These are phyloP conservation scores for Lentinula novae-zelandiae DNA, from an alignment of 1,284 basidiomycete genomes.

Conservation along the genomic window DNA sequence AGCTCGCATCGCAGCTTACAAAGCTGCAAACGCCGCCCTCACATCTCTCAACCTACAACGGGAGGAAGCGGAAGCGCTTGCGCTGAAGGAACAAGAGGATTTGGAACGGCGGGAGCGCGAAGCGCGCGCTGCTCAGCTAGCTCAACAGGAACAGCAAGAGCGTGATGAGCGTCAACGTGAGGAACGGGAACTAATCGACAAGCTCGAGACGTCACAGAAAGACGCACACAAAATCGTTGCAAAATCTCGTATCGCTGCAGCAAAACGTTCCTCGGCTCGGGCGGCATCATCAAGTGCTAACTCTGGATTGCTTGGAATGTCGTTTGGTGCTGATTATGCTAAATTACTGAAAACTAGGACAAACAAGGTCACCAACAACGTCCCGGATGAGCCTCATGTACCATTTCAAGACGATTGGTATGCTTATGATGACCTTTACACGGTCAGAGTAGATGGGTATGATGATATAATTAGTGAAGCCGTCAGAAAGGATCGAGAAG, in stretches of 20 bases:
- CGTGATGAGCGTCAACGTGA: constrained; percentile 75
- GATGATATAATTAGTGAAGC: constrained; percentile 72
- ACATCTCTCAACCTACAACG: constrained; percentile 79
- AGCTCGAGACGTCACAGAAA: constrained; percentile 71
- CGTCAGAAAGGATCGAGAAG: constrained; percentile 71
- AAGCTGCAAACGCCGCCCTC: constrained; percentile 74
- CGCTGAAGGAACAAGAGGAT: constrained; percentile 74
- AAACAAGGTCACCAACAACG: constrained; percentile 41
- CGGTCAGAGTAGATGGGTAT: constrained; percentile 50
- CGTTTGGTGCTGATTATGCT: constrained; percentile 27
- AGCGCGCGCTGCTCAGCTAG: constrained; percentile 63
- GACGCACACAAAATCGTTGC: constrained; percentile 68
- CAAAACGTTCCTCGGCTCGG: constrained; percentile 55
- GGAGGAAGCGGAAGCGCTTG: constrained; percentile 70
- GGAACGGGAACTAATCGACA: constrained; percentile 74
- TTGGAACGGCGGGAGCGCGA: constrained; percentile 67
- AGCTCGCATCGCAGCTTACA: constrained; percentile 76
- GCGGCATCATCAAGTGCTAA: constrained; percentile 39
- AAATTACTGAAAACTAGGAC: constrained; percentile 53
- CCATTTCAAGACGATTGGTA: constrained; percentile 74
- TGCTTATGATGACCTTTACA: constrained; percentile 67
- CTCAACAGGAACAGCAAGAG: constrained; percentile 70
- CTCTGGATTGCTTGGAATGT: constrained; percentile 42
- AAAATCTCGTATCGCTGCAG: constrained; percentile 61
- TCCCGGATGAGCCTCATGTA: constrained; percentile 75